Base-by-base conservation (phyloP, 768 basidiomycete genomes). In the Lentinula raphanica region DNA sequence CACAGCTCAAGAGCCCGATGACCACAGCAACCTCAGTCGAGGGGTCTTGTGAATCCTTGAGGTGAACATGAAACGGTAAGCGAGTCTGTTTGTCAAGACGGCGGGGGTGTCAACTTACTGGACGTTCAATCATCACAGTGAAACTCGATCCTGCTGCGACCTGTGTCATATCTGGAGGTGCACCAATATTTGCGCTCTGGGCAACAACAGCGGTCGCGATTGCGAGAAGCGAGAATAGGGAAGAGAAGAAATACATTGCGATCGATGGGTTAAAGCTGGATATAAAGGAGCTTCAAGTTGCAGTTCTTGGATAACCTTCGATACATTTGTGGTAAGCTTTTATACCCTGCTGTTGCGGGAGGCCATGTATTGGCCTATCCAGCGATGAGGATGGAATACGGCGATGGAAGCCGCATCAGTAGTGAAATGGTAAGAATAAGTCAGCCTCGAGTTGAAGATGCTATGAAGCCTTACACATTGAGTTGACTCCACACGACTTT, bases 121-220 rank as follows among this genome's bases (percentile, higher is more conserved):
- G 79, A 51, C 73, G 71, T 51, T 78, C 77, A 12, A 84, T 64
- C 60, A 80, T 76, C 2, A 83, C 76, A 3, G 66, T 74, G 36
- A 84, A 49, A 9, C 63, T 61, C 8, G 60, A 64, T 4, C 82
- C 82, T 32, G 75, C 61, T 8, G 38, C 49, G 7, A 83, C 71
- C 11, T 64, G 54, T 1, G 71, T 59, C 8, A 71, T 72, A 2
- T 68, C 64, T 3, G 68, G 62, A 5, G 83, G 83, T 25, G 67
- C 66, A 7, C 75, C 75, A 32, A 85, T 79, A 9, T 15, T 23
- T 4, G 69, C 71, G 12, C 58, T 56, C 60, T 85, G 83, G 5
- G 78, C 80, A 44, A 77, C 62, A 27, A 69, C 72, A 25, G 40
- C 42, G 28, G 53, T 23, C 5, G 53, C 15, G 38, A 50, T 50